These are phyloP conservation scores for Aureobasidium pullulans DNA, from an alignment of 2,329 filamentous ascomycete species.

Conservation along the genomic window DNA sequence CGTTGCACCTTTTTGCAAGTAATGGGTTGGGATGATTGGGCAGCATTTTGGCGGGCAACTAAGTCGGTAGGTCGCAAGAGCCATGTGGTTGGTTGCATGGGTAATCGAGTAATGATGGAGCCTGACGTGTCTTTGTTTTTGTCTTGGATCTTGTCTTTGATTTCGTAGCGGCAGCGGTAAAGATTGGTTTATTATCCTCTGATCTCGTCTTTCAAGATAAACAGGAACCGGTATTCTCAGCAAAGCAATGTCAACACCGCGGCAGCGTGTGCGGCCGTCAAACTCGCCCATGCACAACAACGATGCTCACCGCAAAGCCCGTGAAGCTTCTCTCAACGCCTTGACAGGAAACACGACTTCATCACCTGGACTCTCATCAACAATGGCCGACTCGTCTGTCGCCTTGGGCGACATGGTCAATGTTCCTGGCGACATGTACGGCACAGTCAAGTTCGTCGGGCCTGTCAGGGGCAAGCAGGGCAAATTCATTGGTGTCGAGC, in stretches of 20 bases:
- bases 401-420: conserved; percentile 79
- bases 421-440: conserved; percentile 87
- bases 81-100: background rate
- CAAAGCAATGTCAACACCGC: conserved; percentile 6
- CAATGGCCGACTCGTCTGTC: conserved; percentile 47
- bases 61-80: background rate
- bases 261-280: conserved; percentile 3
- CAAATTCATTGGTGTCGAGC: conserved; percentile 84
- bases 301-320: conserved; percentile 59
- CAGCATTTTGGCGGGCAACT: background rate
- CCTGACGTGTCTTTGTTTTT: conserved; percentile 10
- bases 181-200: background rate
- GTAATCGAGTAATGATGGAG: background rate
- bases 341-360: conserved; percentile 45
- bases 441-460: conserved; percentile 82
- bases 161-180: background rate
- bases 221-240: background rate
- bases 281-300: conserved; percentile 32
- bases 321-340: conserved; percentile 63
- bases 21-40: background rate
- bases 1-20: background rate
- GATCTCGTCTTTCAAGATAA: background rate
- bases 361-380: conserved; percentile 16
- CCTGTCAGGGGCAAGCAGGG: conserved; percentile 83
- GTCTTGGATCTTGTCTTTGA: conserved; percentile 2